Percentiles rank a stretch among this genome's conserved stretches.
phyloP scores from a whole-genome alignment of 495 filamentous ascomycete genomes.

The Penicillium simplicissimum region DNA sequence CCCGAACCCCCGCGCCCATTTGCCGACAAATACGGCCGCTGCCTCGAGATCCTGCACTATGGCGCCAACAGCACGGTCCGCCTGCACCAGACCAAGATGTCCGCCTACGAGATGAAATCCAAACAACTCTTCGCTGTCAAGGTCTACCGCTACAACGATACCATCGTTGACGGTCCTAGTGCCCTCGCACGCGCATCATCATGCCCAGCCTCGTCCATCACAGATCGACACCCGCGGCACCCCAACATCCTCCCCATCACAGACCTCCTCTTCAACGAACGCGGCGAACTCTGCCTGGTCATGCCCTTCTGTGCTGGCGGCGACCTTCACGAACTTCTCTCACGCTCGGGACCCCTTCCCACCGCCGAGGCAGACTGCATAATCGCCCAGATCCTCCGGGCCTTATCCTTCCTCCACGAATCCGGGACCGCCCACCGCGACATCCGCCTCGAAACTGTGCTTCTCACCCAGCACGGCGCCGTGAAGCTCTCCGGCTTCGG shows the following conservation, averaged over 20 bases:
- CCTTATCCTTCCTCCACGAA: conserved; percentile 94
- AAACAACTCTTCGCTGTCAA: conserved; percentile 86
- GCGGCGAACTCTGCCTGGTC: conserved; percentile 93
- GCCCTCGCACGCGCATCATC: conserved; percentile 78
- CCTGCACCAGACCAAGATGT: conserved; percentile 23
- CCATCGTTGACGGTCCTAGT: conserved; percentile 78
- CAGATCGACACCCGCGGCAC: conserved; percentile 65
- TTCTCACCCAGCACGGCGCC: conserved; percentile 83
- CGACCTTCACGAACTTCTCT: conserved; percentile 84
- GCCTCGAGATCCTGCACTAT: conserved; percentile 35
- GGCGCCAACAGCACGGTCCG: conserved; percentile 32
- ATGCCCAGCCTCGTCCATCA: conserved; percentile 86
- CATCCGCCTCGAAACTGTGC: conserved; percentile 91
- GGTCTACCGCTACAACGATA: conserved; percentile 82
- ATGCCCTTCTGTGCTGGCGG: conserved; percentile 96
- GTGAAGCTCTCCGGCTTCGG: conserved; percentile 97
- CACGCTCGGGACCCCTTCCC: conserved; percentile 68
- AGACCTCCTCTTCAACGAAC: conserved; percentile 85
- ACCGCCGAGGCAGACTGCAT: conserved; percentile 87
- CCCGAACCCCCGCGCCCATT: conserved; percentile 15
- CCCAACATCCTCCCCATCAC: conserved; percentile 94
- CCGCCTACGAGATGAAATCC: neutral
- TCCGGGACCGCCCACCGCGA: conserved; percentile 93
- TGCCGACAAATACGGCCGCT: conserved; percentile 31
- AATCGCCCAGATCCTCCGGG: conserved; percentile 95